phyloP scores from a whole-genome alignment of 2,329 filamentous ascomycete species.

The Curvularia verruculosa region DNA sequence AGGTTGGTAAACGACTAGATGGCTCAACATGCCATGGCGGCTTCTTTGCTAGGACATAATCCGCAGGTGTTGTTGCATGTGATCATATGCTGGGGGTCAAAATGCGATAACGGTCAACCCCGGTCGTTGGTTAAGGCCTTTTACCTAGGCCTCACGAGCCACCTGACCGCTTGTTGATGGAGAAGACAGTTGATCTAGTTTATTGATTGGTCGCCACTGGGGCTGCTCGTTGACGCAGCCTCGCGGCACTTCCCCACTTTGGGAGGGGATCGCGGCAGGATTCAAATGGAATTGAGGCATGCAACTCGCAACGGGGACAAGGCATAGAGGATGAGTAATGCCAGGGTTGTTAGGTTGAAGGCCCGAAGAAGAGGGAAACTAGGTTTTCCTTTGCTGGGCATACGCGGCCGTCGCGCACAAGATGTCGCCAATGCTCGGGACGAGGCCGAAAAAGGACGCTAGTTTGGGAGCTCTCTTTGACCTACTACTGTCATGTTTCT shows the following conservation, averaged over 20 bases:
- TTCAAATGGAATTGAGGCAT: constrained; percentile 5
- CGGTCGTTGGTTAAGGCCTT: constrained; percentile 25
- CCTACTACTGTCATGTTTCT: neutral
- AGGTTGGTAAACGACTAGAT: neutral
- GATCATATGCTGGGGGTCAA: constrained; percentile 44
- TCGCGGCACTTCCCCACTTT: constrained; percentile 28
- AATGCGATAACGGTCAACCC: constrained; percentile 28
- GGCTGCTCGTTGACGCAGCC: constrained; percentile 31
- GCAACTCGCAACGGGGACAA: constrained; percentile 3
- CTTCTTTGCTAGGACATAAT: constrained; percentile 24
- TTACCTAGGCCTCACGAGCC: no score
- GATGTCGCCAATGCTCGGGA: constrained; percentile 4
- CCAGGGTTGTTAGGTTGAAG: constrained; percentile 4
- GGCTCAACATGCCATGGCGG: constrained; percentile 8
- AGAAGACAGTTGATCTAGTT: constrained; percentile 9
- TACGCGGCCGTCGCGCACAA: constrained; percentile 8
- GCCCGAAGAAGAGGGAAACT: constrained; percentile 5
- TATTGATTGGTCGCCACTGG: constrained; percentile 33
- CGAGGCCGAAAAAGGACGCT: constrained; percentile 10
- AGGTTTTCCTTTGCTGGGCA: constrained; percentile 1
- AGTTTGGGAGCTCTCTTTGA: no score
- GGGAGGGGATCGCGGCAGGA: constrained; percentile 14
- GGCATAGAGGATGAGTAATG: constrained; percentile 8
- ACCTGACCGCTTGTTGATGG: constrained; percentile 33
- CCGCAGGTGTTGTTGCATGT: constrained; percentile 6